A percentile compares a stretch with the other conserved stretches of the same genome.
phyloP scores from a whole-genome alignment of 2,329 filamentous ascomycete species.

The Whalleya microplaca region DNA sequence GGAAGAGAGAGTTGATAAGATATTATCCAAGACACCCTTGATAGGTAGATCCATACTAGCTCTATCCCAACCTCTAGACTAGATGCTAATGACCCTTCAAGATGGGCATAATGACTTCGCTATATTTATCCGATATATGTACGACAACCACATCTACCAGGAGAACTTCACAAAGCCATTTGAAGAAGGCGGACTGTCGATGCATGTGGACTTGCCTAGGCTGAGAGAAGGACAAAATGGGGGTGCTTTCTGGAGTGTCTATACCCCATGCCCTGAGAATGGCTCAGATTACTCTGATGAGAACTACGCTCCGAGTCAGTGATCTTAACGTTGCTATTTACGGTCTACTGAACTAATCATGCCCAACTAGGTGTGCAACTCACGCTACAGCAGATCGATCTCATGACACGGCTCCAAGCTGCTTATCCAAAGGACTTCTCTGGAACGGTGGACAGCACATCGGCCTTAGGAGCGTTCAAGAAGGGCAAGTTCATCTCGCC shows the following conservation, averaged over 20 bases:
- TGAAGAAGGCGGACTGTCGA: conserved; percentile 66
- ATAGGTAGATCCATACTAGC: conserved; percentile 45
- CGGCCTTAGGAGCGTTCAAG: conserved; percentile 65
- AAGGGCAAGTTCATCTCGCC: conserved; percentile 73
- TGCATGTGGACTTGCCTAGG: conserved; percentile 80
- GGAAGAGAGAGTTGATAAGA: conserved; percentile 50
- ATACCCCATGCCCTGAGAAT: conserved; percentile 73
- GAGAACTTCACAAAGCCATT: conserved; percentile 76
- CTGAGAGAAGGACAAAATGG: conserved; percentile 73
- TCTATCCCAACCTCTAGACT: background rate
- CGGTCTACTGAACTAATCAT: conserved; percentile 13
- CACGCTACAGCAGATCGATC: conserved; percentile 68
- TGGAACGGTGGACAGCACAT: conserved; percentile 59
- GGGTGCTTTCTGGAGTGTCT: conserved; percentile 94
- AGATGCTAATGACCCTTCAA: conserved; percentile 41
- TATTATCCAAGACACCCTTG: conserved; percentile 51
- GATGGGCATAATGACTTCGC: conserved; percentile 92
- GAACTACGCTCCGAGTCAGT: conserved; percentile 69
- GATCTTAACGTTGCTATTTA: background rate
- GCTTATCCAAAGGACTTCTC: conserved; percentile 63
- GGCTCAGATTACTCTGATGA: conserved; percentile 73
- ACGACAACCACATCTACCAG: conserved; percentile 78
- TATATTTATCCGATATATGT: conserved; percentile 67
- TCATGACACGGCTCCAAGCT: conserved; percentile 61
- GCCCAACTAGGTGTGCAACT: conserved; percentile 65